Evolutionary conservation across 257 asterid genomes (phyloP), one percentile per base, ranked within the genome.

Genomic region (Nicotiana benthamiana): DNA sequence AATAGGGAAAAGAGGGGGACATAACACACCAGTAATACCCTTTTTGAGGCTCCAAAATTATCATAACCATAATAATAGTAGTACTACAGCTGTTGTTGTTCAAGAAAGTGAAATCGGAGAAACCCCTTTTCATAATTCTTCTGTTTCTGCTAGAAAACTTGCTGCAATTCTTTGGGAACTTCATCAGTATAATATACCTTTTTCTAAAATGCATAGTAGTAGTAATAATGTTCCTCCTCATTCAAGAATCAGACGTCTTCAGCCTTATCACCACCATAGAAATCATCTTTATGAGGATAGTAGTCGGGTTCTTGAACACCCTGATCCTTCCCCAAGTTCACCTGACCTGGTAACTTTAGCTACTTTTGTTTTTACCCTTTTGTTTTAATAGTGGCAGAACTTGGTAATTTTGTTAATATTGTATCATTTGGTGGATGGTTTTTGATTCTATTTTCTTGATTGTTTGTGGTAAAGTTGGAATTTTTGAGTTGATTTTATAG

Each of bases 101-200:
- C 88, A 75, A 84, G 86, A 86, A 80, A 51, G 34, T 81, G 54
- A 48, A 18, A 59, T 72, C 83, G 24, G 66, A 40, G 67, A 34
- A 59, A 28, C 56, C 82, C 88, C 85, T 87, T 77, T 76, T 27
- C 72, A 22, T 67, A 6, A 79, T 77, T 85, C 92, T 84, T 0
- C 57, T 76, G 83, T 88, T 86, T 93, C 98, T 79, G 94, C 93
- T 1, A 92, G 99, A 84, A 93, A 93, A 84, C 95, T 95, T 79
- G 99, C 91, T 62, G 96, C 98, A 74, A 79, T 89, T 60, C 90
- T 90, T 75, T 95, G 98, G 97, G 97, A 93, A 51, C 91, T 92
- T 78, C 84, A 90, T 82, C 93, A 89, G 0, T 88, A 88, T 89
- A 87, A 87, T 53, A 88, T 81, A 3, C 91, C 91, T 1, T 87